A percentile compares a stretch with the other conserved stretches of the same genome.
Evolutionary conservation across 2,329 filamentous ascomycete species (phyloP).

Genomic region (Sporothrix inflata): DNA sequence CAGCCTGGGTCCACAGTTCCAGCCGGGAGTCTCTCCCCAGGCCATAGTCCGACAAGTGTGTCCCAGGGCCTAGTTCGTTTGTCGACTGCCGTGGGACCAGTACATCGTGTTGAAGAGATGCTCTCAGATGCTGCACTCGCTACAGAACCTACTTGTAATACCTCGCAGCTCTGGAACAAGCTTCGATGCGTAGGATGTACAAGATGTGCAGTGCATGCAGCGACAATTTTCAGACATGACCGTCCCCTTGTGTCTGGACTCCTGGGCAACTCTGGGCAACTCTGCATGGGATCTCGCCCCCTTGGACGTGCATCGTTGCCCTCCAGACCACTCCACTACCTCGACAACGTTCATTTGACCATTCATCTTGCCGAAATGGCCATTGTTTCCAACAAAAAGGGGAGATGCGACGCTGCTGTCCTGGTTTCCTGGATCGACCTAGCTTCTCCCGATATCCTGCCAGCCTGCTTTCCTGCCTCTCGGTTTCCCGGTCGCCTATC

Average conservation of each 20-base stretch:
- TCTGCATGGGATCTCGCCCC: not conserved
- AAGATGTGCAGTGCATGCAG: not conserved
- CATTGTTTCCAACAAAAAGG: not conserved
- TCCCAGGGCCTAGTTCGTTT: not conserved
- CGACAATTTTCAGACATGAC: not conserved
- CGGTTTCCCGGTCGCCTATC: not conserved
- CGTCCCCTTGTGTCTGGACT: not conserved
- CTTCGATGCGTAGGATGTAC: not conserved
- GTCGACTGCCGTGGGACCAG: not conserved
- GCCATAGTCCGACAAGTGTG: not conserved
- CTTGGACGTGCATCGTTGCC: not conserved
- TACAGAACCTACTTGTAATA: not conserved
- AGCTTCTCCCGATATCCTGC: too few relatives aligned
- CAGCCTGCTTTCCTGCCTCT: not conserved
- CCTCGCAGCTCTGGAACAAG: not conserved
- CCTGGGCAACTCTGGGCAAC: not conserved
- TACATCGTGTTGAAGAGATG: not conserved
- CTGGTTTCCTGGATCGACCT: not conserved
- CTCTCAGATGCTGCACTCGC: not conserved
- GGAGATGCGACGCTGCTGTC: slow-evolving; percentile 6
- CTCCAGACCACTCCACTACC: too few relatives aligned
- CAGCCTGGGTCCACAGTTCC: not conserved
- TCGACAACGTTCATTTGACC: not conserved
- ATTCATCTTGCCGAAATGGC: slow-evolving; percentile 3
- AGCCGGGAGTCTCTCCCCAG: not conserved